A percentile compares a stretch with the other conserved stretches of the same genome.
Evolutionary conservation across 495 filamentous ascomycete species (phyloP).

Genomic region (Trichoderma erinaceum): DNA sequence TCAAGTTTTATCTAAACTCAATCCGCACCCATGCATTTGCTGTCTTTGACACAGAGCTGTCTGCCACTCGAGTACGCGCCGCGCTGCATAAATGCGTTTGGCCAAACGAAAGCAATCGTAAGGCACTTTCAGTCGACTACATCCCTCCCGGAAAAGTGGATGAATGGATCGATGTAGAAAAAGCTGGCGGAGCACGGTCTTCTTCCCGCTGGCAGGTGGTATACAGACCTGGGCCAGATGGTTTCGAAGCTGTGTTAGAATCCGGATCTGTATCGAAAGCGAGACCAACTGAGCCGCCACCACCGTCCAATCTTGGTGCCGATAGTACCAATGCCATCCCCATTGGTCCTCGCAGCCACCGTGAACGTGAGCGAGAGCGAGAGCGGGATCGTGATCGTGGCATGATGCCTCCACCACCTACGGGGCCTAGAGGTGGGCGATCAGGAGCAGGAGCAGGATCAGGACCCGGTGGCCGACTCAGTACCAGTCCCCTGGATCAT

Average conservation of each 20-base stretch:
- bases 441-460: neutral
- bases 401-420: conserved; percentile 24
- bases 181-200: conserved; percentile 40
- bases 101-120: conserved; percentile 81
- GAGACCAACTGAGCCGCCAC: neutral
- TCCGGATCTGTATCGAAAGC: neutral
- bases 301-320: neutral
- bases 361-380: conserved; percentile 25
- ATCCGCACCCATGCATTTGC: conserved; percentile 88
- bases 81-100: conserved; percentile 72
- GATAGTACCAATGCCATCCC: conserved; percentile 25
- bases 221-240: conserved; percentile 50
- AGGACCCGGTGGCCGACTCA: neutral
- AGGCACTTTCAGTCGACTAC: conserved; percentile 85
- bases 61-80: conserved; percentile 72
- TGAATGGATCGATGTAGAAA: conserved; percentile 70
- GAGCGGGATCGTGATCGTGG: neutral
- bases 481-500: neutral
- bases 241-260: conserved; percentile 46
- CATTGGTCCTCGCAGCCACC: conserved; percentile 37
- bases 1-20: conserved; percentile 69
- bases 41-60: conserved; percentile 56
- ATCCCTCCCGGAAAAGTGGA: conserved; percentile 67
- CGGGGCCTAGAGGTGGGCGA: conserved; percentile 30
- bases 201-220: conserved; percentile 47